Evolutionary conservation across 2,329 filamentous ascomycete species (phyloP).

Genomic region (Akanthomyces dipterigenus): DNA sequence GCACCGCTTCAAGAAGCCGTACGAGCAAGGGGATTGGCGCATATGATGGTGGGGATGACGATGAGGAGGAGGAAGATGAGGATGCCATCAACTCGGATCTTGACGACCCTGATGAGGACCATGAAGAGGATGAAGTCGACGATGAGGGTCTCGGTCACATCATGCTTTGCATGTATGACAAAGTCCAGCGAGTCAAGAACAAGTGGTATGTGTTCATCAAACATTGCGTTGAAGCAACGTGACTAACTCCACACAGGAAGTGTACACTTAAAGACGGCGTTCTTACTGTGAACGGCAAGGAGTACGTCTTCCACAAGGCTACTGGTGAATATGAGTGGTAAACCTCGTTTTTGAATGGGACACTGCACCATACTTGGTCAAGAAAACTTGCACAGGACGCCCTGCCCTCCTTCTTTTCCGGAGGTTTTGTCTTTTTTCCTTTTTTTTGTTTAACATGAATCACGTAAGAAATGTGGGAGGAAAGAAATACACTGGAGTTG

Average conservation of each 20-base stretch:
- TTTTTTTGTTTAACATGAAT: slow-evolving; percentile 5
- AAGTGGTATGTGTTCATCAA: slow-evolving; percentile 59
- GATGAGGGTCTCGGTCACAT: slow-evolving; percentile 80
- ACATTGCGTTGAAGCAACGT: background rate
- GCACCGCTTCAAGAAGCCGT: slow-evolving; percentile 14
- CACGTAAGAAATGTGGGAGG: background rate
- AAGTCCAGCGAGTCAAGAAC: slow-evolving; percentile 98
- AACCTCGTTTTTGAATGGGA: slow-evolving; percentile 13
- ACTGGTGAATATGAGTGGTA: slow-evolving; percentile 98
- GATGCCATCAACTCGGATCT: slow-evolving; percentile 98
- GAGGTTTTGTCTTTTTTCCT: background rate
- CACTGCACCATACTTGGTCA: background rate
- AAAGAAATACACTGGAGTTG: background rate
- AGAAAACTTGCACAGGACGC: background rate
- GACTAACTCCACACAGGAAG: slow-evolving; percentile 55
- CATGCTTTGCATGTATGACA: slow-evolving; percentile 99
- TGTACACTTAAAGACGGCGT: slow-evolving; percentile 96
- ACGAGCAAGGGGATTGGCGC: slow-evolving; percentile 35
- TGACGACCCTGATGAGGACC: slow-evolving; percentile 84
- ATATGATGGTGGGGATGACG: slow-evolving; percentile 59
- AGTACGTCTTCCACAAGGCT: slow-evolving; percentile 97
- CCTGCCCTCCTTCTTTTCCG: background rate
- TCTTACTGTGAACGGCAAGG: slow-evolving; percentile 84
- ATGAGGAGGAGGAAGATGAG: slow-evolving; percentile 63
- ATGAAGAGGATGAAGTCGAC: slow-evolving; percentile 78